Percentiles rank a stretch among this genome's conserved stretches.
Evolutionary conservation across 495 filamentous ascomycete genomes (phyloP).

Genomic region (Trypethelium eluteriae): DNA sequence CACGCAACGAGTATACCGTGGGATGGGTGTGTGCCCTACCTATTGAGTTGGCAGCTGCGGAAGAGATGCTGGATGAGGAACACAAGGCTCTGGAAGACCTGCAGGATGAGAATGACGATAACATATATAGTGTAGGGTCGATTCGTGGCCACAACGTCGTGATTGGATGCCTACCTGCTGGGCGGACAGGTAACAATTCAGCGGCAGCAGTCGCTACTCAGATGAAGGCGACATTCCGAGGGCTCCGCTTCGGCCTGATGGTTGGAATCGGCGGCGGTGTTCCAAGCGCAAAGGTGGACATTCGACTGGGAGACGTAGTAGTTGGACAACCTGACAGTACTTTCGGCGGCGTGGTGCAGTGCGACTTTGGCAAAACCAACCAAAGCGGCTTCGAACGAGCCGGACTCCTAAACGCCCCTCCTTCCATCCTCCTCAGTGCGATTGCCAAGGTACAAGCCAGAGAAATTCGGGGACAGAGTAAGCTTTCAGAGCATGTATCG

Average conservation of each 20-base stretch:
- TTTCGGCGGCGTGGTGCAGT: conserved; percentile 20
- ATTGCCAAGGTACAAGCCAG: conserved; percentile 9
- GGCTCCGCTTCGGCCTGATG: conserved; percentile 9
- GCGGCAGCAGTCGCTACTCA: conserved; percentile 31
- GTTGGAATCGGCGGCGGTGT: conserved; percentile 19
- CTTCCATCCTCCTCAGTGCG: conserved; percentile 12
- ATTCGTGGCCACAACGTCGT: conserved; percentile 40
- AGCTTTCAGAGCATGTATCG: conserved; percentile 2
- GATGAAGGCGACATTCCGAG: conserved; percentile 24
- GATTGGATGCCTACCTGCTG: conserved; percentile 40
- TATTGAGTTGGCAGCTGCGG: conserved; percentile 40
- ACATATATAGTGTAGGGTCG: conserved; percentile 34
- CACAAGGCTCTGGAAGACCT: conserved; percentile 28
- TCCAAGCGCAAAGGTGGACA: conserved; percentile 12
- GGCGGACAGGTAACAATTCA: conserved; percentile 29
- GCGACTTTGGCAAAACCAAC: conserved; percentile 21
- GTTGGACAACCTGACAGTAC: conserved; percentile 11
- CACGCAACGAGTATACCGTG: conserved; percentile 37
- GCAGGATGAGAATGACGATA: conserved; percentile 25
- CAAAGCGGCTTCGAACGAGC: conserved; percentile 8
- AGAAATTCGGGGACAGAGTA: conserved; percentile 2
- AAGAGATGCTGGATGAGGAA: conserved; percentile 43
- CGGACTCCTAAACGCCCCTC: conserved; percentile 12
- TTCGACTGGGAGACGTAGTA: conserved; percentile 17
- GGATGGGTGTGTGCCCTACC: conserved; percentile 46